Conservation (phyloP, 2,329 filamentous ascomycete genomes). For the Phaeosphaeriaceae sp. region DNA sequence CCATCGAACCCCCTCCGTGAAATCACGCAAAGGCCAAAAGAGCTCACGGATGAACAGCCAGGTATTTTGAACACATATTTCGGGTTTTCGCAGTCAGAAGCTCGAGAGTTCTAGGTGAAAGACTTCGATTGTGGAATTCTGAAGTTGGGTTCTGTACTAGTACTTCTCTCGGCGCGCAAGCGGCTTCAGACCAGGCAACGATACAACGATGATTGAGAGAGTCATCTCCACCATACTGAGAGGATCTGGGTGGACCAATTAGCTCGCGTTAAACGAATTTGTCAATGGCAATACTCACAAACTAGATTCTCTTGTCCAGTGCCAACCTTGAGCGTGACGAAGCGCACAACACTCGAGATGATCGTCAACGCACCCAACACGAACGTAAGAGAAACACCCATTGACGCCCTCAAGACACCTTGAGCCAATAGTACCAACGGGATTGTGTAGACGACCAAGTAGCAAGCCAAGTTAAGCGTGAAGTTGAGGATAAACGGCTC, state of each 20-base stretch:
- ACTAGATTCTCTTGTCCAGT: slow-evolving; percentile 32
- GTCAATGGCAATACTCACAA: slow-evolving; percentile 21
- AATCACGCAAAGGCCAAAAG: too few species aligned
- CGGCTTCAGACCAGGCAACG: slow-evolving; percentile 27
- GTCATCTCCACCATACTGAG: slow-evolving; percentile 33
- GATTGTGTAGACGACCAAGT: slow-evolving; percentile 25
- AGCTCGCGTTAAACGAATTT: background rate
- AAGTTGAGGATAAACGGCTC: slow-evolving; percentile 35
- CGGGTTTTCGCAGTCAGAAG: too few species aligned
- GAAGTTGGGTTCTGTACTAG: background rate
- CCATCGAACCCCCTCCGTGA: too few species aligned
- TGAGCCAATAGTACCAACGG: slow-evolving; percentile 16
- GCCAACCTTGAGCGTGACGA: slow-evolving; percentile 24
- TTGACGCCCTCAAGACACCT: slow-evolving; percentile 14
- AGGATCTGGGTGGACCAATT: slow-evolving; percentile 8
- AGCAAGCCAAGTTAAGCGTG: slow-evolving; percentile 29
- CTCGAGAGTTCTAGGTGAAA: too few species aligned
- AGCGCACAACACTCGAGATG: slow-evolving; percentile 24
- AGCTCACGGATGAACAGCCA: too few species aligned
- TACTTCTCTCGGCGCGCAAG: slow-evolving; percentile 4
- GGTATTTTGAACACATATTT: too few species aligned
- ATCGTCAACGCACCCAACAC: slow-evolving; percentile 26
- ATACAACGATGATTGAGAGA: slow-evolving; percentile 29
- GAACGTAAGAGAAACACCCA: slow-evolving; percentile 24
- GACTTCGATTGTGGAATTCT: too few species aligned